Evolutionary conservation across 2,329 filamentous ascomycete species (phyloP).

Genomic region (Periconia digitata): DNA sequence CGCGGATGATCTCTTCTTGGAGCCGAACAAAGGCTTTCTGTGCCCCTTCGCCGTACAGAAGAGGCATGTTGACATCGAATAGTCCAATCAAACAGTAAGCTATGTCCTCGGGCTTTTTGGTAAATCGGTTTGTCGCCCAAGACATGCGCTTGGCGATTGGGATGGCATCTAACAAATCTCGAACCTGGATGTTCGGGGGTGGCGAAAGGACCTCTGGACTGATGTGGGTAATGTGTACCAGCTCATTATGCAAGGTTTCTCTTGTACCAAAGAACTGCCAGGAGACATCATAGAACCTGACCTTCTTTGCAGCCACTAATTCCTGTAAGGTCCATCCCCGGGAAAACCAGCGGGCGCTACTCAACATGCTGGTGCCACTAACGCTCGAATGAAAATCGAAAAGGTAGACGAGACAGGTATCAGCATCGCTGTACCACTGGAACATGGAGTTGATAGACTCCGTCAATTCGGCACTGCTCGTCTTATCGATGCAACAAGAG

Average conservation of each 20-base stretch:
- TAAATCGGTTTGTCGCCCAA: constrained; percentile 20
- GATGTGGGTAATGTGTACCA: too few relatives aligned
- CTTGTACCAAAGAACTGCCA: constrained; percentile 4
- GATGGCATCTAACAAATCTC: too few relatives aligned
- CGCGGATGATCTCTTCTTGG: constrained; percentile 13
- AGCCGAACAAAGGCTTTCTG: constrained; percentile 9
- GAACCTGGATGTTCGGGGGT: too few relatives aligned
- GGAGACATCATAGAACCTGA: constrained; percentile 5
- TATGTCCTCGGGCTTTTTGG: constrained; percentile 19
- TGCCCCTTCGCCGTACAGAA: constrained; percentile 19
- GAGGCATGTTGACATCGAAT: constrained; percentile 18
- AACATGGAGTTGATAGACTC: constrained; percentile 1
- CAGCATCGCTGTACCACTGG: background rate
- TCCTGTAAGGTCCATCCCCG: constrained; percentile 21
- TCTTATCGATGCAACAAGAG: background rate
- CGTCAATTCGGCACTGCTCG: background rate
- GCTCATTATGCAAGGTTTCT: too few relatives aligned
- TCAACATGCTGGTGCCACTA: background rate
- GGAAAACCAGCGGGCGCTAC: constrained; percentile 7
- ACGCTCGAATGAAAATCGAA: background rate
- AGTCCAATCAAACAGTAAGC: constrained; percentile 25
- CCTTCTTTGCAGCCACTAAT: constrained; percentile 10
- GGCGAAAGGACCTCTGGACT: too few relatives aligned
- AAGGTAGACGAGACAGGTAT: constrained; percentile 4
- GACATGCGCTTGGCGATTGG: constrained; percentile 10